phyloP scores from a whole-genome alignment of 2,329 filamentous ascomycete genomes.

The Alternaria sp. region DNA sequence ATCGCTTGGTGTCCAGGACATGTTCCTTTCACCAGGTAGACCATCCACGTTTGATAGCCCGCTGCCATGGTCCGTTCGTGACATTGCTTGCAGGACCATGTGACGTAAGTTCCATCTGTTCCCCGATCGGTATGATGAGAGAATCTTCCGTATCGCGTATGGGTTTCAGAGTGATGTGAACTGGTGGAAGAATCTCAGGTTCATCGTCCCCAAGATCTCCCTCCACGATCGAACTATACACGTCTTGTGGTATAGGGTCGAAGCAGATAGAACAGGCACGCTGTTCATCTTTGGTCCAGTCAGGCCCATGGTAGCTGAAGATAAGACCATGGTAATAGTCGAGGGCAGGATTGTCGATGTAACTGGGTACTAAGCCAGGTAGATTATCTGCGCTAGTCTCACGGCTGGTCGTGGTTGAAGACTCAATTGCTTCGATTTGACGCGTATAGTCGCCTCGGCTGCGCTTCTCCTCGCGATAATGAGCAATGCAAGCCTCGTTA shows the following conservation, averaged over 20 bases:
- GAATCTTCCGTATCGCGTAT: too few species aligned
- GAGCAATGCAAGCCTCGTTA: slow-evolving; percentile 8
- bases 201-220: not conserved
- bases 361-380: slow-evolving; percentile 7
- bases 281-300: not conserved
- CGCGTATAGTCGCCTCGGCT: slow-evolving; percentile 11
- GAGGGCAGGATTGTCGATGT: slow-evolving; percentile 3
- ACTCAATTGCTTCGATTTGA: not conserved
- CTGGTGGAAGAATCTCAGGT: not conserved
- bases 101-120: too few species aligned
- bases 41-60: not conserved
- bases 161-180: too few species aligned
- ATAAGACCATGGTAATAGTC: slow-evolving; percentile 7
- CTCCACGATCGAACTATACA: not conserved
- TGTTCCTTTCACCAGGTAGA: not conserved
- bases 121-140: too few species aligned
- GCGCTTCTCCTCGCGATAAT: slow-evolving; percentile 15
- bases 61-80: not conserved
- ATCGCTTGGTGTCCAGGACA: too few species aligned
- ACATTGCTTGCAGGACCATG: too few species aligned
- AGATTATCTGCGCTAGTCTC: not conserved
- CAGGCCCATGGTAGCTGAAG: not conserved
- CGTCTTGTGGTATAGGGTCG: not conserved
- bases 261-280: too few species aligned
- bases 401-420: too few species aligned